Evolutionary conservation across 148 eudicot genomes (phyloP).

Genomic region (Rhododendron kiyosumense): DNA sequence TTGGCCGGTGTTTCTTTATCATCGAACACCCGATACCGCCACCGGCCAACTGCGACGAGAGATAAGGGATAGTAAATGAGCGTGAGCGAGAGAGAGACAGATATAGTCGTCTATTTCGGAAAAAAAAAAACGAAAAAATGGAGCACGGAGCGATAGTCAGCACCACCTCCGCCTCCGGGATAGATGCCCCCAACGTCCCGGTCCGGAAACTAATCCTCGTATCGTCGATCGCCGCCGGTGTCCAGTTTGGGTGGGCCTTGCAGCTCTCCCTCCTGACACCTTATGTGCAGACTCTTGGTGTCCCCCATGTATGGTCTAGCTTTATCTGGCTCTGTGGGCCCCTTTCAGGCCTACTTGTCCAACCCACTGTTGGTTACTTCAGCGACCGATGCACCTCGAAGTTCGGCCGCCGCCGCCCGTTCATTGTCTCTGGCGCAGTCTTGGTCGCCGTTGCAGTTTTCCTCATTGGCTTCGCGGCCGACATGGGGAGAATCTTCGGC

Average conservation of each 20-base stretch:
- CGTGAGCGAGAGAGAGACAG: not conserved
- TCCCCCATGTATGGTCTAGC: conserved; percentile 57
- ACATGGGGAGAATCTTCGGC: conserved; percentile 51
- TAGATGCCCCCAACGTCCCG: not conserved
- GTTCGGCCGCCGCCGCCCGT: conserved; percentile 78
- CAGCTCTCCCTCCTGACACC: conserved; percentile 93
- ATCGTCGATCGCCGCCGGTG: conserved; percentile 78
- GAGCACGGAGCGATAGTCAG: not conserved
- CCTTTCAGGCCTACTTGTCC: conserved; percentile 73
- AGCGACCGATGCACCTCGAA: conserved; percentile 47
- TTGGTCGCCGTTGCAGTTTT: conserved; percentile 49
- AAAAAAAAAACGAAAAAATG: not conserved
- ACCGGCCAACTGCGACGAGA: not conserved
- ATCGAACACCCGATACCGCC: not conserved
- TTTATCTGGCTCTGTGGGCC: conserved; percentile 93
- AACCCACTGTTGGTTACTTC: conserved; percentile 67
- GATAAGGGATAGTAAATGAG: not conserved
- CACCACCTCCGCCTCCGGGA: not conserved
- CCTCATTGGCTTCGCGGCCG: conserved; percentile 74
- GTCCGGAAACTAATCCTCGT: conserved; percentile 27
- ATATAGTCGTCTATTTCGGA: not conserved
- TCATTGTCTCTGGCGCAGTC: conserved; percentile 46
- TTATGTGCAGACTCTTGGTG: conserved; percentile 74
- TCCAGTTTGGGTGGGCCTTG: conserved; percentile 91
- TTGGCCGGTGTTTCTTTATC: not conserved